Evolutionary conservation across 495 filamentous ascomycete genomes (phyloP), one percentile per base, ranked within the genome.

Genomic region (Xylaria palmicola): DNA sequence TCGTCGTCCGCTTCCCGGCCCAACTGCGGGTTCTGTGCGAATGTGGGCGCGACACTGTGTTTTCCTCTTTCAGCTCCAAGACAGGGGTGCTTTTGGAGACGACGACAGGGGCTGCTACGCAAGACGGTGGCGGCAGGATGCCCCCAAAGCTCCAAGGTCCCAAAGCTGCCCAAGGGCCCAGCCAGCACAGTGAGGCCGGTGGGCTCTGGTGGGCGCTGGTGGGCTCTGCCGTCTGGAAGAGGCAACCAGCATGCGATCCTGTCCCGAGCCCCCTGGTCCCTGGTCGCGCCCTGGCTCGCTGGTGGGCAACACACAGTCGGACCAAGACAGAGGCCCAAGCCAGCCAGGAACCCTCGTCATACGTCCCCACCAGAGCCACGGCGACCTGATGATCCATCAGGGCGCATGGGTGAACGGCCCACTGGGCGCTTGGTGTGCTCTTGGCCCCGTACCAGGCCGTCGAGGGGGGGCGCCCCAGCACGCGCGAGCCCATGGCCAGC

Each of bases 271-370:
- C 49, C 41, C 55, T 52, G 30, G 24, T 7, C n/a, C 44, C 44
- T 48, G 52, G 12, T 10, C 12, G 27, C 15, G 10, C 54, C 59
- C 50, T 61, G 49, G 60, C 60, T 59, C n/a, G n/a, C 44, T 45
- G 51, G 51, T 54, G 59, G 59, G 59, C 56, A 62, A 57, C 60
- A 62, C 60, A 62, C 59, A 36, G 50, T 56, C 55, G 59, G 59
- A 62, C 47, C 59, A 62, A 39, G 58, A 61, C 58, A 26, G 3
- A 36, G 32, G n/a, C 56, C 41, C 43, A 59, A 40, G 56, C 56
- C 56, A 29, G 27, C 41, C 55, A 60, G 45, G 48, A 60, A 60
- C 58, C 59, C 59, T 61, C 59, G 59, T 61, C 59, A 61, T 52
- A 52, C 37, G 36, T 45, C 20, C 32, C 49, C 59, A 55, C 50